phyloP scores from a whole-genome alignment of 2,329 filamentous ascomycete species.

The Fusarium sp. region DNA sequence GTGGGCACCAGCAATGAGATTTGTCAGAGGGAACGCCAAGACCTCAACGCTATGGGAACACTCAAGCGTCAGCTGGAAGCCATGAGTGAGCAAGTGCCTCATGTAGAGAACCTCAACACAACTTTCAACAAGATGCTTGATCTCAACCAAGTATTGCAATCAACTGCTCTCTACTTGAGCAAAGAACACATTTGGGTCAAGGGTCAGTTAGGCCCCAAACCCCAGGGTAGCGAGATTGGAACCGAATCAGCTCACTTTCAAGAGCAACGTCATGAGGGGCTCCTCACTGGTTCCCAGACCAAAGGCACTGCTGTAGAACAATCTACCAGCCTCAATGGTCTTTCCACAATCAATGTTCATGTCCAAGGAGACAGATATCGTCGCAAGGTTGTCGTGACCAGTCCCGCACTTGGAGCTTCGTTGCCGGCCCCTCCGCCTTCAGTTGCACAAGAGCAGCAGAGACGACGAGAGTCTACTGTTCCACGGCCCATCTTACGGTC shows the following conservation, averaged over 20 bases:
- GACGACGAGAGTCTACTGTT: constrained; percentile 46
- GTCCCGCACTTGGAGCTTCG: constrained; percentile 40
- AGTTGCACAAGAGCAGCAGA: constrained; percentile 51
- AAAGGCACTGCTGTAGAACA: background rate
- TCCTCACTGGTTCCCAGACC: background rate
- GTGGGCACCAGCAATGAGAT: constrained; percentile 34
- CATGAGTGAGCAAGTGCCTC: constrained; percentile 41
- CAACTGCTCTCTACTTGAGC: constrained; percentile 46
- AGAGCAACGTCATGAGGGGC: background rate
- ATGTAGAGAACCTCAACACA: constrained; percentile 41
- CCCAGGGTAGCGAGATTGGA: background rate
- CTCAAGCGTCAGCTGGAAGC: constrained; percentile 43
- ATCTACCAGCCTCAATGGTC: background rate
- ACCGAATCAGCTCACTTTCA: background rate
- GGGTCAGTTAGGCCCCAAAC: constrained; percentile 32
- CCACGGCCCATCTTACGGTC: constrained; percentile 52
- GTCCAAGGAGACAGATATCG: constrained; percentile 18
- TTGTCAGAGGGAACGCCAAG: constrained; percentile 43
- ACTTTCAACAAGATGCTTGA: constrained; percentile 44
- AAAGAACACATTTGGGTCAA: constrained; percentile 48
- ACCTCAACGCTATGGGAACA: constrained; percentile 44
- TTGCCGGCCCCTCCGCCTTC: constrained; percentile 47
- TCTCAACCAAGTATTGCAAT: constrained; percentile 45
- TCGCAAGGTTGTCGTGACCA: constrained; percentile 51
- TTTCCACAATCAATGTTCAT: background rate